These are phyloP conservation scores for Medicago lupulina DNA, from an alignment of 306 rosid species.

Conservation along the genomic window DNA sequence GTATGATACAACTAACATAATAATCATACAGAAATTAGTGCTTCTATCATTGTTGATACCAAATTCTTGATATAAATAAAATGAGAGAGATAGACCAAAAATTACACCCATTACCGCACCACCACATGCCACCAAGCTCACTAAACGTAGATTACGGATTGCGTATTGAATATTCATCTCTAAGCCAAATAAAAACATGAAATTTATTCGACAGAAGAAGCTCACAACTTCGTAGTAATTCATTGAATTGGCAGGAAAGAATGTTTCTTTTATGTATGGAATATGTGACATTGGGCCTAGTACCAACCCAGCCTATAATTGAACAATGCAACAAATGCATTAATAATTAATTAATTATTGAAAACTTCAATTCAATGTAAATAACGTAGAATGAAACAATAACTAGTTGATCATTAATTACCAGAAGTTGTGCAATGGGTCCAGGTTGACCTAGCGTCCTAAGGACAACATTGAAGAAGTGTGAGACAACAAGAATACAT, in stretches of 20 bases:
- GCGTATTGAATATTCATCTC: constrained; percentile 63
- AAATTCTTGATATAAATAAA: constrained; percentile 55
- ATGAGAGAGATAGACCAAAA: constrained; percentile 67
- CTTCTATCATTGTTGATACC: not conserved
- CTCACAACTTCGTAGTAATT: constrained; percentile 89
- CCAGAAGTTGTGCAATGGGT: constrained; percentile 84
- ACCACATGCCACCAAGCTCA: constrained; percentile 57
- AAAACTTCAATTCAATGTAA: not conserved
- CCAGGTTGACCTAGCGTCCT: constrained; percentile 89
- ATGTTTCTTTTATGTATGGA: constrained; percentile 40
- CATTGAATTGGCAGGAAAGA: constrained; percentile 68
- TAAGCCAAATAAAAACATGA: constrained; percentile 84
- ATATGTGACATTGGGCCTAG: constrained; percentile 82
- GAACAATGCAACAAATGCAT: not conserved
- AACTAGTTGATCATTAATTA: constrained; percentile 11
- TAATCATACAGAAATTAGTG: constrained; percentile 39
- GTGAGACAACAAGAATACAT: constrained; percentile 89
- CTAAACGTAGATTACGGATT: constrained; percentile 49
- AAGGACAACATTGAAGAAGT: constrained; percentile 79
- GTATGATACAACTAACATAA: constrained; percentile 66
- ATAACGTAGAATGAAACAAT: not conserved
- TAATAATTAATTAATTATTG: not conserved
- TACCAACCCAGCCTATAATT: constrained; percentile 78
- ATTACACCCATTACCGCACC: constrained; percentile 55
- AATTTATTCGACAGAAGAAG: constrained; percentile 77